A percentile compares a stretch with the other conserved stretches of the same genome.
phyloP scores from a whole-genome alignment of 768 basidiomycete genomes.

The Tephrocybe rancida region DNA sequence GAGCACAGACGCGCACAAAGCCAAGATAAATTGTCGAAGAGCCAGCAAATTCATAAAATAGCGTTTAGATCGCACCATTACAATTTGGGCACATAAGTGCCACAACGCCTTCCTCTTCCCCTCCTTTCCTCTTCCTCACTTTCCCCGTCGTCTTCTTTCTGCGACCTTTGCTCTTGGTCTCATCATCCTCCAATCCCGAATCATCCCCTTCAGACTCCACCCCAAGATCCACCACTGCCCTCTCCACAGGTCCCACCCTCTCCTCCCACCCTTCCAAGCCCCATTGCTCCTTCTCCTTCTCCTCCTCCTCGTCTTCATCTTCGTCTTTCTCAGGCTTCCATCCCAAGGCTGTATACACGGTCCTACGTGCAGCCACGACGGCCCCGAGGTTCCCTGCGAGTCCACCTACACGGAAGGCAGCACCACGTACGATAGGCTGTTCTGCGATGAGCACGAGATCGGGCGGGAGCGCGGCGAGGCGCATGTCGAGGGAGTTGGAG shows the following conservation, averaged over 20 bases:
- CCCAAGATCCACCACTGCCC: not conserved
- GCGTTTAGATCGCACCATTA: slow-evolving; percentile 12
- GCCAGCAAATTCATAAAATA: not conserved
- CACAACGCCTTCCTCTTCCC: not conserved
- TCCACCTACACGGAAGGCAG: slow-evolving; percentile 36
- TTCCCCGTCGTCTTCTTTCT: not conserved
- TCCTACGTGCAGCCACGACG: slow-evolving; percentile 47
- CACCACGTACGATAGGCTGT: slow-evolving; percentile 57
- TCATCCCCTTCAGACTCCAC: not conserved
- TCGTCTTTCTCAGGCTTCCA: not conserved
- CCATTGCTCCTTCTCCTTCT: not conserved
- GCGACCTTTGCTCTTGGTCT: not conserved
- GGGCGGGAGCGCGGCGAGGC: slow-evolving; percentile 31
- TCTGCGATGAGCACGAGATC: slow-evolving; percentile 44
- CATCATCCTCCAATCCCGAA: not conserved
- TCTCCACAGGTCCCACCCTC: not conserved
- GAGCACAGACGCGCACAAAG: no score
- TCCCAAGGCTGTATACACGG: slow-evolving; percentile 45
- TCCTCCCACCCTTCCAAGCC: not conserved
- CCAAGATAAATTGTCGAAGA: not conserved
- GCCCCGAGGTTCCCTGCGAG: slow-evolving; percentile 52
- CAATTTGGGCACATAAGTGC: slow-evolving; percentile 15
- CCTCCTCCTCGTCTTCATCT: not conserved
- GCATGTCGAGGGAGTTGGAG: slow-evolving; percentile 1
- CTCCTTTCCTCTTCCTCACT: not conserved